phyloP scores from a whole-genome alignment of 208 protist species.

The Histomonas meleagridis region DNA sequence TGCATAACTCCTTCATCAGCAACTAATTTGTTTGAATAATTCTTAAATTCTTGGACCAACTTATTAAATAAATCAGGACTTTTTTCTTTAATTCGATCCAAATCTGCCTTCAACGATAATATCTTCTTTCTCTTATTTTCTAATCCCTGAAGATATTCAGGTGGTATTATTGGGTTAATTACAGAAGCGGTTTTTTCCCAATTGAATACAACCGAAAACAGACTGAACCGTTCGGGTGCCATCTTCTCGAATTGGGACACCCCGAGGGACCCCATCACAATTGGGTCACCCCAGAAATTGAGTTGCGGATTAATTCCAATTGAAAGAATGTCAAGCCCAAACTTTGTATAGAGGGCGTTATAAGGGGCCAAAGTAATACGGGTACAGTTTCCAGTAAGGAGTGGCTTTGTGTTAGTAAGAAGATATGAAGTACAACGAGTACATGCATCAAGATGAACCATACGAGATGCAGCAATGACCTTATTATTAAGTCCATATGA shows the following conservation, averaged over 20 bases:
- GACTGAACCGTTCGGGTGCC: background rate
- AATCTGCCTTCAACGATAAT: background rate
- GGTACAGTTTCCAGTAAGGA: slow-evolving; percentile 27
- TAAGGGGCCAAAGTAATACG: background rate
- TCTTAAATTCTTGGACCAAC: background rate
- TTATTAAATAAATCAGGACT: background rate
- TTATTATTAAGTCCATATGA: background rate
- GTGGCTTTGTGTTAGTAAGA: background rate
- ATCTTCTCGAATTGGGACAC: background rate
- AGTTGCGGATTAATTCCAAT: background rate
- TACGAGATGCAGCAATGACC: background rate
- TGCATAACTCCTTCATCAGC: background rate
- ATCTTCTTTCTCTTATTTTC: background rate
- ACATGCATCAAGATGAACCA: slow-evolving; percentile 22
- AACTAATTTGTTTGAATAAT: background rate
- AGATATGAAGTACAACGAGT: background rate
- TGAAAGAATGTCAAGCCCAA: background rate
- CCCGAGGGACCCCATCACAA: background rate
- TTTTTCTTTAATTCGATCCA: background rate
- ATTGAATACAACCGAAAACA: background rate
- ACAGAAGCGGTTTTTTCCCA: background rate
- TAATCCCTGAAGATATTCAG: background rate
- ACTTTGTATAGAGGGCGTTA: slow-evolving; percentile 19
- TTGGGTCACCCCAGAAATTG: background rate
- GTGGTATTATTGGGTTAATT: background rate